Base-by-base conservation (phyloP, 2,329 filamentous ascomycete genomes). In the Cladosporium sphaerospermum region DNA sequence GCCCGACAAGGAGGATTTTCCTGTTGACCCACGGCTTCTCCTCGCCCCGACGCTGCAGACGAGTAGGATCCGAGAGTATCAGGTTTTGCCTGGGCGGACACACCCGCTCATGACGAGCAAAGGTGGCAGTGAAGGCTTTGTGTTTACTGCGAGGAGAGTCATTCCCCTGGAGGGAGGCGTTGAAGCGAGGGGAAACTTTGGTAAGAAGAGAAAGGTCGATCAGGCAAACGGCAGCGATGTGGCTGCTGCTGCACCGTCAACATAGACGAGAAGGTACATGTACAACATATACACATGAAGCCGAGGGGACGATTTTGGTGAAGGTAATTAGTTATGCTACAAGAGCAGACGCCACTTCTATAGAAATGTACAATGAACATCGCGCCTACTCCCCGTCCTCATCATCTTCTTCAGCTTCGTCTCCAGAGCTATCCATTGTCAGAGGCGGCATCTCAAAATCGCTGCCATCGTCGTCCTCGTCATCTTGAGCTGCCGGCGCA, bases 41-140 rank as follows among this genome's bases (percentile, higher is more conserved):
- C 78, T 97, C 0, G 88, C 85, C 0, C 84, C 89, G 1, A 82
- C 79, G 10, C 76, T 99, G 50, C 91, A 97, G 72, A 93, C 85
- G 2, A 88, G 85, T 45, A 78, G 89, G 11, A 84, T 87, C 4
- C 79, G 87, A 57, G 78, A 82, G 50, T 97, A 89, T 88, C 93
- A 99, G 74, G 91, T 96, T 2, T 70, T 99, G 44, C 93, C 93
- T 0, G 88, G 89, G 0, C 77, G 93, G 51, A 97, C 93, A 49
- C 93, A 99, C 73, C 93, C 93, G 6, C 71, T 95, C 52, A 99
- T 99, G 93, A 96, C 88, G 55, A 84, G 84, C 36, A 80, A 81
- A 39, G 93, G 93, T 16, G 92, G 92, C 0, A 83, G 89, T 0
- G 92, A 97, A 65, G 93, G 93, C 0, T 99, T 89, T 68, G 68